Percentiles rank a stretch among this genome's conserved stretches.
These are phyloP conservation scores for Selenicereus undatus DNA, from an alignment of 148 eudicot species.

Conservation along the genomic window DNA sequence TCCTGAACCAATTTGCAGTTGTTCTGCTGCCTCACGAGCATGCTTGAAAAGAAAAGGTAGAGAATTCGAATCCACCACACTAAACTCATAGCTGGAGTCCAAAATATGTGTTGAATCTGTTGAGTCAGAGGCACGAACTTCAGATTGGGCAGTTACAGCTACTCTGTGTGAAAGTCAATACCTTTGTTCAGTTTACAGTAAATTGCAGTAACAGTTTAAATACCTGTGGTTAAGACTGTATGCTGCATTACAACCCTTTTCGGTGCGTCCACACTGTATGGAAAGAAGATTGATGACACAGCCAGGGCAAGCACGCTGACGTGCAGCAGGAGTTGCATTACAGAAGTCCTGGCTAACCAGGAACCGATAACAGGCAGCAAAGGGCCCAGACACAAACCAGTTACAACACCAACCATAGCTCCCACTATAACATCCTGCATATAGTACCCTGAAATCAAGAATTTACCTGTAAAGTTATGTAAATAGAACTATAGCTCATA, in stretches of 20 bases:
- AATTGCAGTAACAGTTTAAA: not conserved
- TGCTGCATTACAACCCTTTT: constrained; percentile 88
- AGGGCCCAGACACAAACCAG: constrained; percentile 91
- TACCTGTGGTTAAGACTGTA: constrained; percentile 74
- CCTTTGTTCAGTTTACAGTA: not conserved
- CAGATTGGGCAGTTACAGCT: constrained; percentile 4
- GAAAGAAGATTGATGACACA: constrained; percentile 78
- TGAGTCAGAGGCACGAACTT: constrained; percentile 21
- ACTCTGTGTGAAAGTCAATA: not conserved
- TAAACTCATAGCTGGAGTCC: constrained; percentile 67
- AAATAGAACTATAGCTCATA: not conserved
- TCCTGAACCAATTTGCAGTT: constrained; percentile 45
- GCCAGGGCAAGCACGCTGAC: constrained; percentile 72
- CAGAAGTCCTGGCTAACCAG: constrained; percentile 73
- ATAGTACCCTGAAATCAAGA: constrained; percentile 60
- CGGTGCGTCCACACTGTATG: constrained; percentile 86
- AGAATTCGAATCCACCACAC: constrained; percentile 86
- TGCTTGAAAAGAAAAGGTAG: constrained; percentile 78
- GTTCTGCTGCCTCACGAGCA: constrained; percentile 64
- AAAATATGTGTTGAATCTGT: constrained; percentile 59
- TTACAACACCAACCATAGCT: constrained; percentile 63
- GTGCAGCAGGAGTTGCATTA: constrained; percentile 67
- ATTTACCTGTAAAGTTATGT: not conserved
- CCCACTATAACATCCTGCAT: constrained; percentile 76
- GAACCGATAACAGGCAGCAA: constrained; percentile 70